Conservation (phyloP, 768 basidiomycete species). For the Amanita exitialis region DNA sequence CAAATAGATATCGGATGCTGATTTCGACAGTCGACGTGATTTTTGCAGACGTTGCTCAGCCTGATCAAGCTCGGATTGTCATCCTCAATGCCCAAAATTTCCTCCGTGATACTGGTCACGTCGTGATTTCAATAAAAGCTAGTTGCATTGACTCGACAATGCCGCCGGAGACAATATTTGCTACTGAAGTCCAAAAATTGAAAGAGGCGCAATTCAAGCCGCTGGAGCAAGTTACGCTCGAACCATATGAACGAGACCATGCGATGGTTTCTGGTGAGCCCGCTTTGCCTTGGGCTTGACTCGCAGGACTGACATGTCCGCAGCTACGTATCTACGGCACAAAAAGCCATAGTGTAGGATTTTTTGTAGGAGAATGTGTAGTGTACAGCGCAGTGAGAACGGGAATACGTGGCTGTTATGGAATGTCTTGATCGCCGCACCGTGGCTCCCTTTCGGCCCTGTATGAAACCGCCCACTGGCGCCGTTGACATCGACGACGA, state of each 20-base stretch:
- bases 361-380: background rate
- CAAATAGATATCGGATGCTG: conserved; percentile 96
- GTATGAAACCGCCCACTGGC: conserved; percentile 54
- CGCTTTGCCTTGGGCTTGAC: background rate
- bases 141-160: conserved; percentile 98
- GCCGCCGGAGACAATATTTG: conserved; percentile 83
- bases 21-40: conserved; percentile 93
- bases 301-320: conserved; percentile 1
- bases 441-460: background rate
- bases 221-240: conserved; percentile 90
- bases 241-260: conserved; percentile 87
- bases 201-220: conserved; percentile 81
- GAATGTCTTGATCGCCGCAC: background rate
- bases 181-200: conserved; percentile 74
- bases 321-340: conserved; percentile 17
- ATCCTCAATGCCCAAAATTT: conserved; percentile 89
- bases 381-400: background rate
- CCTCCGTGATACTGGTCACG: conserved; percentile 88
- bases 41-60: conserved; percentile 97
- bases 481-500: conserved; percentile 40
- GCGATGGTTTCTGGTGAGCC: conserved; percentile 81
- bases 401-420: background rate
- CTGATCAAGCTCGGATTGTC: conserved; percentile 97
- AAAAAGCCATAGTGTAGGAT: conserved; percentile 10
- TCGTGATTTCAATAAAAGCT: conserved; percentile 97